These are phyloP conservation scores for Leccinum arenicola DNA, from an alignment of 768 basidiomycete species.

Conservation along the genomic window DNA sequence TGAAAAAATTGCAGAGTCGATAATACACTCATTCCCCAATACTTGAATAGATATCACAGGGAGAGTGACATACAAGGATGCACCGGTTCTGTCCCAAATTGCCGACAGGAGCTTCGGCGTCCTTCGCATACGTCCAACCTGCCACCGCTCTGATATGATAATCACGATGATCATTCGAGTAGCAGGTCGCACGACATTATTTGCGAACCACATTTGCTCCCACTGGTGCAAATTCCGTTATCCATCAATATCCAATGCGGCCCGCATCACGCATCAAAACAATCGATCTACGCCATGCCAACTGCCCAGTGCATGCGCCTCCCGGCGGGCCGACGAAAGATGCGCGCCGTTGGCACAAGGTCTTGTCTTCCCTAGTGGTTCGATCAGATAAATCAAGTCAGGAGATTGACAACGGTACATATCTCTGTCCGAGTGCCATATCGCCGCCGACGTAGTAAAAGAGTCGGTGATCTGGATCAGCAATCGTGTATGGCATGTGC, in stretches of 20 bases:
- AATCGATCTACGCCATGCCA: background rate
- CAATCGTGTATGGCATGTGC: background rate
- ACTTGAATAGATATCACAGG: too few species aligned
- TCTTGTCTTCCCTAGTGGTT: background rate
- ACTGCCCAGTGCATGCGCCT: background rate
- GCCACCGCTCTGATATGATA: background rate
- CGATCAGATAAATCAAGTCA: background rate
- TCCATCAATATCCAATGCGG: background rate
- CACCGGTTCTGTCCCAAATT: background rate
- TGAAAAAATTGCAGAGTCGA: background rate
- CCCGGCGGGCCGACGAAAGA: background rate
- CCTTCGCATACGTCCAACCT: background rate
- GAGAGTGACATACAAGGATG: background rate
- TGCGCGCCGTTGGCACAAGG: background rate
- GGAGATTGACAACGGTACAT: background rate
- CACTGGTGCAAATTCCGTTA: background rate
- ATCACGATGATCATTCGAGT: background rate
- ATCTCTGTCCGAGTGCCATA: background rate
- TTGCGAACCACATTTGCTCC: background rate
- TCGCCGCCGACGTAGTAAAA: background rate
- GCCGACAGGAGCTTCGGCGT: background rate
- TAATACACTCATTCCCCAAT: background rate
- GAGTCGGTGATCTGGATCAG: background rate
- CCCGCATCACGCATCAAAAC: background rate
- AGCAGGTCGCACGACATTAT: background rate